Evolutionary conservation across 1,139 yeast species (phyloP), one percentile per base, ranked within the genome.

Genomic region (Hanseniaspora uvarum): DNA sequence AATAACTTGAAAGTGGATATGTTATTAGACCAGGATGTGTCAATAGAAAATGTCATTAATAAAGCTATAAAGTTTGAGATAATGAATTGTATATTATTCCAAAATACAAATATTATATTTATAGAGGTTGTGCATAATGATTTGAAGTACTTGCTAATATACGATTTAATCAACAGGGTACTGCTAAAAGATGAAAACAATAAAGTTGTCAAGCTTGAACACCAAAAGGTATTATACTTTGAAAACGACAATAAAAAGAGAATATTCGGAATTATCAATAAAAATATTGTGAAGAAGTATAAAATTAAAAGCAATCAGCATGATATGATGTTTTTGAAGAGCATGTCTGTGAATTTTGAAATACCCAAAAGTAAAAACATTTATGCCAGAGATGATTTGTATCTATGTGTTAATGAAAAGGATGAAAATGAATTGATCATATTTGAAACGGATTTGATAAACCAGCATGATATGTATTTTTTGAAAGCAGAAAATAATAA

Each of bases 401-500:
- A 36, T 30, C 14, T 43, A 10, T 43, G 44, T 19, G 24, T 50
- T 10, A 37, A 40, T 44, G 49, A 50, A 8, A 28, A 30, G 4
- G 23, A 46, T 34, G 33, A 36, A 14, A 40, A 40, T 8, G 45
- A 50, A 14, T 14, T 50, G 19, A 30, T 50, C 11, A 43, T 36
- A 8, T 43, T 50, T 37, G 48, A 50, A 8, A 12, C 24, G 4
- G 18, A 18, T 23, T 43, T 28, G n/a, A 11, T 12, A 12, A 23
- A 23, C 12, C 21, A 19, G 6, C 16, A 7, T 6, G 14, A 3
- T 53, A 55, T 43, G 65, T 63, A 8, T 57, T 58, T 86, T 6
- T 76, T 86, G 40, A 80, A 85, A 61, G 95, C 95, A 1, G 96
- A 88, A 67, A 81, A 80, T 61, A 75, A 85, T 2, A 72, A 73